phyloP scores from a whole-genome alignment of 768 basidiomycete species.

The Phanerodontia chrysosporium region DNA sequence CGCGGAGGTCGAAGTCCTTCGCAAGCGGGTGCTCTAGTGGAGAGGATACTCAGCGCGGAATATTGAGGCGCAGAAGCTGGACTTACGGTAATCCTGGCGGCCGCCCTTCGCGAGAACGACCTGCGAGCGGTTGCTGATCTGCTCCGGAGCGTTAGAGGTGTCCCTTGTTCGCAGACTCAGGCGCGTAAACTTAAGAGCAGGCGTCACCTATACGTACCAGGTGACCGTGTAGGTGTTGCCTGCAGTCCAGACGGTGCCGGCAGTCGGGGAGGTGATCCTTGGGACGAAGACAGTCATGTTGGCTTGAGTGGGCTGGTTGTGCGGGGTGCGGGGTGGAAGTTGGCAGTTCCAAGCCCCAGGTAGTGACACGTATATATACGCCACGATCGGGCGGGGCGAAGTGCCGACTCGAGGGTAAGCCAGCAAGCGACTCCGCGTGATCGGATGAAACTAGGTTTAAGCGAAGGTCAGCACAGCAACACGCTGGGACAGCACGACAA shows the following conservation, averaged over 20 bases:
- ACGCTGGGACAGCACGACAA: too few relatives aligned
- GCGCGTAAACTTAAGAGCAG: slow-evolving; percentile 17
- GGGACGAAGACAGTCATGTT: slow-evolving; percentile 34
- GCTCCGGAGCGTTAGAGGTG: slow-evolving; percentile 34
- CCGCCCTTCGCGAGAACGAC: slow-evolving; percentile 42
- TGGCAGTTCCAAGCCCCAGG: too few relatives aligned
- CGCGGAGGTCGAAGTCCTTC: slow-evolving; percentile 35
- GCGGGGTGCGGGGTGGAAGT: not conserved
- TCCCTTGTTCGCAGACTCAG: slow-evolving; percentile 36
- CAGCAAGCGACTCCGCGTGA: too few relatives aligned
- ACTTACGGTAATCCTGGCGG: slow-evolving; percentile 43
- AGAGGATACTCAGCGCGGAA: not conserved
- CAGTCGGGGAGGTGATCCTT: slow-evolving; percentile 35
- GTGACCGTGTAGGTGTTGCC: slow-evolving; percentile 35
- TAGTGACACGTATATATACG: not conserved
- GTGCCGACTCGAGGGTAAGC: not conserved
- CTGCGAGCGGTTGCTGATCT: slow-evolving; percentile 29
- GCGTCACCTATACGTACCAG: slow-evolving; percentile 34
- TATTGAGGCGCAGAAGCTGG: not conserved
- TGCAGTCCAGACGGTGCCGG: slow-evolving; percentile 31
- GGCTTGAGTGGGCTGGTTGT: not conserved
- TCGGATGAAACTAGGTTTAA: too few relatives aligned
- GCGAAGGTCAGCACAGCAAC: too few relatives aligned
- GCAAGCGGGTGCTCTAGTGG: slow-evolving; percentile 41
- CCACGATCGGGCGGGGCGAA: not conserved